Conservation (phyloP, 2,329 filamentous ascomycete species). For the Pseudocercospora cruenta region DNA sequence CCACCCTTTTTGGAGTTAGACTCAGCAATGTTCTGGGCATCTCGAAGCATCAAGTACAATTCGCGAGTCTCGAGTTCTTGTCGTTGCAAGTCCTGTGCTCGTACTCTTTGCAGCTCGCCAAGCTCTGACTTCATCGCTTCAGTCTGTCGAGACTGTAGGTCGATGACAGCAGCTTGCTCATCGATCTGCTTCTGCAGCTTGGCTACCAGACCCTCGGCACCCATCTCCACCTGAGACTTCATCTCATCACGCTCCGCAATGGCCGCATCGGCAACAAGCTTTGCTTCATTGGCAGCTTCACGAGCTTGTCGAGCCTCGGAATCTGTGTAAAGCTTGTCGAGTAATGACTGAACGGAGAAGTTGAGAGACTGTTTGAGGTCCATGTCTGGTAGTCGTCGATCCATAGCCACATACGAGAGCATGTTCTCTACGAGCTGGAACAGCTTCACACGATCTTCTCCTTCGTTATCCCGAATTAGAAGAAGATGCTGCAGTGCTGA, state of each 20-base stretch:
- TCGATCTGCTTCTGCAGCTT: constrained; percentile 94
- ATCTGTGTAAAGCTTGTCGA: constrained; percentile 96
- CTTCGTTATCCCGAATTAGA: constrained; percentile 86
- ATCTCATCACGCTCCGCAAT: constrained; percentile 97
- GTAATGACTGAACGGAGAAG: constrained; percentile 91
- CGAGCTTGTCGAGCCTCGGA: constrained; percentile 89
- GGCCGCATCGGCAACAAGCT: constrained; percentile 91
- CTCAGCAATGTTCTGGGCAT: constrained; percentile 93
- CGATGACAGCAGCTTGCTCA: constrained; percentile 87
- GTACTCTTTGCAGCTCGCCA: constrained; percentile 79
- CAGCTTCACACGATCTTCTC: constrained; percentile 89
- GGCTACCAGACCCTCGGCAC: constrained; percentile 88
- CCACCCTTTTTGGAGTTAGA: constrained; percentile 72
- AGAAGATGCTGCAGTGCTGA: constrained; percentile 94
- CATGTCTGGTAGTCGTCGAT: constrained; percentile 91
- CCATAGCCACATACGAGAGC: constrained; percentile 99
- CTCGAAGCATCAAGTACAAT: constrained; percentile 95
- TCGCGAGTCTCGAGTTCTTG: constrained; percentile 96
- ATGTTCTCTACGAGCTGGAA: constrained; percentile 99
- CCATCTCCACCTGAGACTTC: constrained; percentile 82
- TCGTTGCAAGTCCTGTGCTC: constrained; percentile 87
- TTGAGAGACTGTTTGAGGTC: constrained; percentile 97
- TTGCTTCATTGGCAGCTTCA: constrained; percentile 86
- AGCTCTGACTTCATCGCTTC: constrained; percentile 89
- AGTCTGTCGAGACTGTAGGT: constrained; percentile 81